Base-by-base conservation (phyloP, 805 yeast genomes). In the Yarrowia yakushimensis region DNA sequence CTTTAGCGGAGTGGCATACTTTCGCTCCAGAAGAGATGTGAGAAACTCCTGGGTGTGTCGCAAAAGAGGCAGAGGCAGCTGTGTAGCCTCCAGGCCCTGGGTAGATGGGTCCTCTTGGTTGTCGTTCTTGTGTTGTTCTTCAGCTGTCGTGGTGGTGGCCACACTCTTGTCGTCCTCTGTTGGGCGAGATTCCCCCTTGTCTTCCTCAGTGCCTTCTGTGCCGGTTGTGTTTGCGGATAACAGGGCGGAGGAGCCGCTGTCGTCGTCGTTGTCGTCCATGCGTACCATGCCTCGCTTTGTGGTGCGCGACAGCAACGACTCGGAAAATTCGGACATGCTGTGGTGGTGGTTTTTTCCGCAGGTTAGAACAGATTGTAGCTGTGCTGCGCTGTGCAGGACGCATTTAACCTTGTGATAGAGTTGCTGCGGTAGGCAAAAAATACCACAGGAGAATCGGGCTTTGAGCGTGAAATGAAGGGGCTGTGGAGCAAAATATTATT, bases 1-100 rank as follows among this genome's bases (percentile, higher is more conserved):
- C 4, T 73, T 68, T 39, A 78, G 66, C 5, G 77, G 78, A 18
- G 73, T 67, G 13, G 69, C 64, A 33, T 73, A 74, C 36, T 69
- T 70, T 10, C 79, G 79, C 63, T 78, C 77, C 60, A 73, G 74
- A 17, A 74, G 67, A 15, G 70, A 65, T 15, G 63, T 45, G 15
- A 74, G 64, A 63, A 74, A 73, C 45, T 63, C 31, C 13, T 66
- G 66, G 4, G 70, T 67, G 4, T 50, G 36, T 22, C 60, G 37
- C n/a, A 43, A 43, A 23, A 69, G 63, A 27, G 63, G 42, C 8
- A 65, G 34, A 2, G 71, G 71, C 31, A 69, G 66, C 6, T 31
- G 12, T 12, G 43, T 52, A 15, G 55, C 55, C 4, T 31, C 28
- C 30, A 48, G 39, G 10, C 55, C 55, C 20, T 48, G 39, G 1